Percentiles rank a stretch among this genome's conserved stretches.
Conservation (phyloP, 2,329 filamentous ascomycete genomes). For the Botrytis paeoniae region DNA sequence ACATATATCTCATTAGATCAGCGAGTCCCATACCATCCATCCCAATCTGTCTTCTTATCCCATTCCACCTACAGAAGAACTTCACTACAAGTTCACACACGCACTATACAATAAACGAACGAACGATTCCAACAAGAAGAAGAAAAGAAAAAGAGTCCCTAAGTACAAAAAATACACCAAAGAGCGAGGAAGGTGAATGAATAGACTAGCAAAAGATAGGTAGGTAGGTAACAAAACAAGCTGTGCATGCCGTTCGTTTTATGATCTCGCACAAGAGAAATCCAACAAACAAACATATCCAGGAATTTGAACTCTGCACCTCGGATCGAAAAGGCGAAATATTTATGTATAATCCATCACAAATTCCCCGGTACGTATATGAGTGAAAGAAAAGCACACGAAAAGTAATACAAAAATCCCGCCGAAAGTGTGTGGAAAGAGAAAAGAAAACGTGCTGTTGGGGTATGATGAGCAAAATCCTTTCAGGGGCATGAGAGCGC, state of each 20-base stretch:
- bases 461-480: not conserved
- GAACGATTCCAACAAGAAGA: not conserved
- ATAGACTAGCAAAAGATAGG: constrained; percentile 1
- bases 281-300: not conserved
- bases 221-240: constrained; percentile 4
- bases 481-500: not conserved
- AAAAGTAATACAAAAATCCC: not conserved
- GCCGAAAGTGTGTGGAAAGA: not conserved
- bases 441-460: constrained; percentile 15
- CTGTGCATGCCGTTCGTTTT: not conserved
- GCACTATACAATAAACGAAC: not conserved
- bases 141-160: not conserved
- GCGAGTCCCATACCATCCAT: not conserved
- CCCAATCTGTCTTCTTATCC: not conserved
- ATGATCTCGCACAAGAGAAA: not conserved
- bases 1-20: not conserved
- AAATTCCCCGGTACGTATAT: not conserved
- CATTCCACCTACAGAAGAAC: not conserved
- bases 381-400: not conserved
- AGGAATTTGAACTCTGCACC: not conserved
- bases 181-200: constrained; percentile 20
- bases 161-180: constrained; percentile 1
- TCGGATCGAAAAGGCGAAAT: not conserved
- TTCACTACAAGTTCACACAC: not conserved
- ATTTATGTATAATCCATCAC: not conserved